These are phyloP conservation scores for Nothophaeocryptopus gaeumannii DNA, from an alignment of 2,329 filamentous ascomycete genomes.

Conservation along the genomic window DNA sequence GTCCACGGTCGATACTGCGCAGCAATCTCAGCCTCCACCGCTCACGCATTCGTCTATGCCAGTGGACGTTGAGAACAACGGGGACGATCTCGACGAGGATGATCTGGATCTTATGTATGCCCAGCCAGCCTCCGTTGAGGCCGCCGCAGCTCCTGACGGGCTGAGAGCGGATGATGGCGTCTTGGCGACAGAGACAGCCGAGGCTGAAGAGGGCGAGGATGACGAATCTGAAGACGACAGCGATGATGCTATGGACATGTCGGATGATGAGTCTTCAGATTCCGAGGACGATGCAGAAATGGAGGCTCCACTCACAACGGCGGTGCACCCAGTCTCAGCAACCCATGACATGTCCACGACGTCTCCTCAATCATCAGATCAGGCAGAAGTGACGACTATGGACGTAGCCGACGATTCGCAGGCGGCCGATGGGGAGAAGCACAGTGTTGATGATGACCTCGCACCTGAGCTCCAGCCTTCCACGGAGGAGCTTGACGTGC, in stretches of 20 bases:
- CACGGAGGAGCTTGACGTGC: constrained; percentile 16
- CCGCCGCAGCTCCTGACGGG: not conserved
- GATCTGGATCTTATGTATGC: constrained; percentile 13
- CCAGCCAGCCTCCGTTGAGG: not conserved
- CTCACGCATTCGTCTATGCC: too few relatives aligned
- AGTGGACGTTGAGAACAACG: not conserved
- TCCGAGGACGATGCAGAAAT: constrained; percentile 4
- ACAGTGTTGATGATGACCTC: constrained; percentile 28
- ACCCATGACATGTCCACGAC: constrained; percentile 23
- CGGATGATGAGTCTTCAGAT: constrained; percentile 14
- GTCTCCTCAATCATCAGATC: constrained; percentile 15
- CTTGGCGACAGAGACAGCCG: not conserved
- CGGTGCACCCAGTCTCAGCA: constrained; percentile 35
- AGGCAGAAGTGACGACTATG: constrained; percentile 7
- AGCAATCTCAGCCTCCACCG: too few relatives aligned
- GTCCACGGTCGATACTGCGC: too few relatives aligned
- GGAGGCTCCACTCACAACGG: constrained; percentile 37
- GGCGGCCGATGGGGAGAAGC: constrained; percentile 4
- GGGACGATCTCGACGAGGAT: constrained; percentile 7
- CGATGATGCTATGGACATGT: constrained; percentile 25
- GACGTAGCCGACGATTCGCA: constrained; percentile 20
- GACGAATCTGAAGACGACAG: constrained; percentile 13
- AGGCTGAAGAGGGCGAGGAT: not conserved
- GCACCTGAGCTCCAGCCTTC: constrained; percentile 40
- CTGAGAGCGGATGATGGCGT: not conserved